Evolutionary conservation across 1,139 yeast genomes (phyloP).

Genomic region (Scheffersomyces parashehatae): DNA sequence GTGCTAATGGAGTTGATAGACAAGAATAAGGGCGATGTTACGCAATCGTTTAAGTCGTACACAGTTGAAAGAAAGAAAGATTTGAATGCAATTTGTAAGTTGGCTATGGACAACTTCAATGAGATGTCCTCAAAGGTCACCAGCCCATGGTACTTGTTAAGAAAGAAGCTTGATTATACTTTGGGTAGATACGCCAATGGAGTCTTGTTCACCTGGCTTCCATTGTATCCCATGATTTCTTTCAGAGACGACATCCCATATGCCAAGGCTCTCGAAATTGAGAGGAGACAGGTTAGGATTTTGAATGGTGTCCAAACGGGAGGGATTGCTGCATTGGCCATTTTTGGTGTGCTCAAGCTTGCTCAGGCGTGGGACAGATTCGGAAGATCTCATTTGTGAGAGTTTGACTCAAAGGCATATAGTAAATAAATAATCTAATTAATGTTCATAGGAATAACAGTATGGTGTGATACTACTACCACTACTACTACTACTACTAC

Average conservation of each 20-base stretch:
- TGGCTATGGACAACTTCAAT: slow-evolving; percentile 78
- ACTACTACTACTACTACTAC: too few species aligned
- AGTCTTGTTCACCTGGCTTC: slow-evolving; percentile 66
- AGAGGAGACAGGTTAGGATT: slow-evolving; percentile 50
- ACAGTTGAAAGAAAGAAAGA: slow-evolving; percentile 62
- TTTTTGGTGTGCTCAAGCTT: slow-evolving; percentile 18
- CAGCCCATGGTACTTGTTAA: slow-evolving; percentile 57
- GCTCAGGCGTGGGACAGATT: slow-evolving; percentile 17
- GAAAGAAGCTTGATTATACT: slow-evolving; percentile 68
- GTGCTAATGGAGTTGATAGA: slow-evolving; percentile 61
- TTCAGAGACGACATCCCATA: slow-evolving; percentile 83
- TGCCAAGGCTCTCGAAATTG: slow-evolving; percentile 63
- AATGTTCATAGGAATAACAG: too few species aligned
- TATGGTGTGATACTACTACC: too few species aligned
- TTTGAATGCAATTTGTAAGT: slow-evolving; percentile 68
- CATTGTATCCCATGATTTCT: slow-evolving; percentile 89
- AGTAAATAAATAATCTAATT: too few species aligned
- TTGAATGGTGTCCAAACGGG: slow-evolving; percentile 30
- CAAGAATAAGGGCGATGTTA: slow-evolving; percentile 38
- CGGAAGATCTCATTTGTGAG: slow-evolving; percentile 2
- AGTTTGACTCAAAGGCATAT: too few species aligned
- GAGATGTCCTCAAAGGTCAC: slow-evolving; percentile 89
- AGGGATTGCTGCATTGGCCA: slow-evolving; percentile 15
- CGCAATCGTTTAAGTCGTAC: slow-evolving; percentile 57
- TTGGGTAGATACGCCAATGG: slow-evolving; percentile 53